phyloP scores from a whole-genome alignment of 1,284 basidiomycete species.

The Rhodotorula sp. region DNA sequence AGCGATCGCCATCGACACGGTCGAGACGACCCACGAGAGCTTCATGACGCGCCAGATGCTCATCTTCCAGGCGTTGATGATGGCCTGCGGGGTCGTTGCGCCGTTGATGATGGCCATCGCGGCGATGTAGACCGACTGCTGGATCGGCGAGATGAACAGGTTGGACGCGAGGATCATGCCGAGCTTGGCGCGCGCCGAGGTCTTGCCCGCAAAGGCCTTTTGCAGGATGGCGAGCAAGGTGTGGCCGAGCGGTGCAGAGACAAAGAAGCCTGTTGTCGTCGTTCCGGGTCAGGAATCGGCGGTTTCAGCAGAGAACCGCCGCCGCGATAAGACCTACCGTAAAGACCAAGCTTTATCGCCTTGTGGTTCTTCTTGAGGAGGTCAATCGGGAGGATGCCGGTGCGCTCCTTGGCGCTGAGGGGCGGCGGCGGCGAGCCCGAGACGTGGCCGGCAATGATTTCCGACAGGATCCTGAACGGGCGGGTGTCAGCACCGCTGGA shows the following conservation, averaged over 20 bases:
- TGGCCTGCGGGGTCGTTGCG: slow-evolving; percentile 64
- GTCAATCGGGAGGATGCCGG: slow-evolving; percentile 43
- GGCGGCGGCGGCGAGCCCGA: slow-evolving; percentile 33
- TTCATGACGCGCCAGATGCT: slow-evolving; percentile 74
- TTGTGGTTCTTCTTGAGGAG: slow-evolving; percentile 43
- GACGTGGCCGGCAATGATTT: slow-evolving; percentile 32
- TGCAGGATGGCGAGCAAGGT: slow-evolving; percentile 69
- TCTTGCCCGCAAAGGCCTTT: slow-evolving; percentile 71
- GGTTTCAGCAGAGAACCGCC: no score
- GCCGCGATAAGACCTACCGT: slow-evolving; percentile 20
- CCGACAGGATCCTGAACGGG: slow-evolving; percentile 22
- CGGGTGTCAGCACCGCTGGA: not conserved
- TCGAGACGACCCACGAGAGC: slow-evolving; percentile 75
- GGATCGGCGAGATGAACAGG: slow-evolving; percentile 73
- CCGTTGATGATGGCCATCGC: slow-evolving; percentile 85
- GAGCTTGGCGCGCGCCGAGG: slow-evolving; percentile 65
- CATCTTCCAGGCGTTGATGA: slow-evolving; percentile 67
- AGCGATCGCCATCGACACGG: slow-evolving; percentile 66
- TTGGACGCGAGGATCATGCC: slow-evolving; percentile 76
- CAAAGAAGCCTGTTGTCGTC: slow-evolving; percentile 61
- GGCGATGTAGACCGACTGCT: slow-evolving; percentile 58
- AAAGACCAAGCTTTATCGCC: slow-evolving; percentile 44
- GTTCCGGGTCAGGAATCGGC: no score
- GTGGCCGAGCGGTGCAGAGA: slow-evolving; percentile 81
- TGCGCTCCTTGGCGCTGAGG: slow-evolving; percentile 39